Evolutionary conservation across 352 stramenopile species (phyloP).

Genomic region (Phytopythium vexans): DNA sequence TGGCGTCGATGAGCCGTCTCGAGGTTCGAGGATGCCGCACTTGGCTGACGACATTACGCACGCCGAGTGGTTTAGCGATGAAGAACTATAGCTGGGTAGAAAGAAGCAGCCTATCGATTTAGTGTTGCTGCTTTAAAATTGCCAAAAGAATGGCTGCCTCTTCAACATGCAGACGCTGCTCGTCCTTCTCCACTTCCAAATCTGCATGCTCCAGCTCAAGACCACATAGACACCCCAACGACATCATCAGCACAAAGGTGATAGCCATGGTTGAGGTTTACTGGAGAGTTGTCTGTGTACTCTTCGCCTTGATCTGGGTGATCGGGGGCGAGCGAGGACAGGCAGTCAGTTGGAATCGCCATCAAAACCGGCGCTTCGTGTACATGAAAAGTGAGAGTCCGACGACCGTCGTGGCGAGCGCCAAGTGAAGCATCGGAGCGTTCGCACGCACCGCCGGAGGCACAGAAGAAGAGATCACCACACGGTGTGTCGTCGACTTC

Average conservation of each 20-base stretch:
- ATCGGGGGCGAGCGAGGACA: too few species aligned
- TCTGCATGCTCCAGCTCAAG: too few species aligned
- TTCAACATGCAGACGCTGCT: background rate
- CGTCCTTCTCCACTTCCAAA: background rate
- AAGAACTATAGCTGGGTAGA: conserved; percentile 14
- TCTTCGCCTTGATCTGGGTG: too few species aligned
- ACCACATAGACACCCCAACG: too few species aligned
- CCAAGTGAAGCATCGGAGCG: conserved; percentile 3
- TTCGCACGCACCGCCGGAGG: conserved; percentile 4
- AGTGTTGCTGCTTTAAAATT: too few species aligned
- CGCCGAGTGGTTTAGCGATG: conserved; percentile 45
- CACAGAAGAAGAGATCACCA: conserved; percentile 20
- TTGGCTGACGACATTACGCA: conserved; percentile 37
- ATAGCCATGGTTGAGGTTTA: too few species aligned
- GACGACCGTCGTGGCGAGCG: conserved; percentile 1
- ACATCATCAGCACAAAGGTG: too few species aligned
- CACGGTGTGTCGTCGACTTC: conserved; percentile 22
- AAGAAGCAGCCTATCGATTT: background rate
- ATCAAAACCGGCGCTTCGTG: too few species aligned
- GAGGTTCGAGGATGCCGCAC: conserved; percentile 23
- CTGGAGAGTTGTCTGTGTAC: too few species aligned
- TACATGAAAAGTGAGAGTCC: background rate
- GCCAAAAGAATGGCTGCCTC: too few species aligned
- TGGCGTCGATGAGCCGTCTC: conserved; percentile 8
- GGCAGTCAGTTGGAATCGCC: too few species aligned